Percentiles rank a stretch among this genome's conserved stretches.
Evolutionary conservation across 441 rosid genomes (phyloP).

Genomic region (Euphorbia celastroides): DNA sequence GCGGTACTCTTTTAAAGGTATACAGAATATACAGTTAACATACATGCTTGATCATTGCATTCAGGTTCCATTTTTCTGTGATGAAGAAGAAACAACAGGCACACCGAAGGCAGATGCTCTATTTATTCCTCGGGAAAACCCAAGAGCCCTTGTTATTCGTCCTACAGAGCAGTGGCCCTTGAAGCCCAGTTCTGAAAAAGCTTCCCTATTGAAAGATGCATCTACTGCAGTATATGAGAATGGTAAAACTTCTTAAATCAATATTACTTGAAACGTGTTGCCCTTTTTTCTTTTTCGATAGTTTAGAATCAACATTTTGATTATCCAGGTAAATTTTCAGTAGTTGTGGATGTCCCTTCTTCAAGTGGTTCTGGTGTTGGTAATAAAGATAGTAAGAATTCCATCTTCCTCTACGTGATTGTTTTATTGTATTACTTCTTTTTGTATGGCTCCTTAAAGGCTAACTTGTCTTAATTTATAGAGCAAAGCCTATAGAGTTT

Average conservation of each 20-base stretch:
- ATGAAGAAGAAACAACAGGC: slow-evolving; percentile 82
- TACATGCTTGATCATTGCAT: slow-evolving; percentile 17
- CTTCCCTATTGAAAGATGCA: slow-evolving; percentile 38
- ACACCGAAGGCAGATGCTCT: slow-evolving; percentile 91
- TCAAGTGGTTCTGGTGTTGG: slow-evolving; percentile 28
- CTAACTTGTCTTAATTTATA: too few species aligned
- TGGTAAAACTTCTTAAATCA: slow-evolving; percentile 30
- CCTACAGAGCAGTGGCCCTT: slow-evolving; percentile 58
- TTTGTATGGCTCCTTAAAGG: neutral
- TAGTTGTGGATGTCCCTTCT: slow-evolving; percentile 20
- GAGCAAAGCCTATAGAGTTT: too few species aligned
- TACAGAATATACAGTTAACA: neutral
- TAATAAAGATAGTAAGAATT: slow-evolving; percentile 25
- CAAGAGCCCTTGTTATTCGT: slow-evolving; percentile 76
- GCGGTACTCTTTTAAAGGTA: neutral
- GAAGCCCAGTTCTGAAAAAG: slow-evolving; percentile 44
- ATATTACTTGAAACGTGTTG: neutral
- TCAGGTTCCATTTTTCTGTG: slow-evolving; percentile 90
- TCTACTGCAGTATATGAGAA: slow-evolving; percentile 43
- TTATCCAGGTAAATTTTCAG: slow-evolving; percentile 40
- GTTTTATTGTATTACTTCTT: neutral
- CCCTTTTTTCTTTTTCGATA: neutral
- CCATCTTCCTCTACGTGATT: neutral
- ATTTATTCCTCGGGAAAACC: slow-evolving; percentile 90
- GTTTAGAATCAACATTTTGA: neutral